Evolutionary conservation across 2,329 filamentous ascomycete species (phyloP), one percentile per base, ranked within the genome.

Genomic region (Aspergillus unguis): DNA sequence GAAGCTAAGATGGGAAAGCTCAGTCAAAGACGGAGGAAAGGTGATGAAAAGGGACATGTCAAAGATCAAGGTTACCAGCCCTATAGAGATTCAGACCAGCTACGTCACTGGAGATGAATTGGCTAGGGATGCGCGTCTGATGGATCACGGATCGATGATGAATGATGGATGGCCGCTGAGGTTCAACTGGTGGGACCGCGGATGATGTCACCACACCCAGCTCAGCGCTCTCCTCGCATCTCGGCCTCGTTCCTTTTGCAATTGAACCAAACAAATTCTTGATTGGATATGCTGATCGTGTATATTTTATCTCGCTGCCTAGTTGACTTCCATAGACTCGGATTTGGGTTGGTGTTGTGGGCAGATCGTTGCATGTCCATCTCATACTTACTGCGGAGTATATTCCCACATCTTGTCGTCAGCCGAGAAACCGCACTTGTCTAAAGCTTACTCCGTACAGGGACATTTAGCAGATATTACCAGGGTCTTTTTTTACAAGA

Each of bases 201-300:
- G 50, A 49, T 50, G 51, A 53, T 50, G 46, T 53, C 51, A 53
- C 51, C 37, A 37, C 6, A n/a, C 3, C 29, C n/a, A 33, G n/a
- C 33, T 31, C 11, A 48, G 25, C 7, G 23, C 44, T 40, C 26
- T 7, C 31, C 10, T 28, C 33, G 23, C 26, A 23, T 48, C 29
- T 44, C 32, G 17, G 25, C n/a, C 36, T 38, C 36, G 40, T 40
- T 43, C 31, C 40, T 10, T 49, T 37, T 8, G 23, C 38, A 35
- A 27, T 38, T 28, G 31, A 35, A 48, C 37, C 37, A 48, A 23
- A 5, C 23, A 40, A 27, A n/a, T 35, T 5, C 38, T 42, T 42
- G 28, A 27, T 6, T 28, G 17, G 37, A 35, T 28, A 37, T 49
- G 47, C 5, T 44, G 40, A 49, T 43, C 38, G 11, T 29, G 38